Conservation (phyloP, 2,329 filamentous ascomycete genomes). For the Fusarium albosuccineum region DNA sequence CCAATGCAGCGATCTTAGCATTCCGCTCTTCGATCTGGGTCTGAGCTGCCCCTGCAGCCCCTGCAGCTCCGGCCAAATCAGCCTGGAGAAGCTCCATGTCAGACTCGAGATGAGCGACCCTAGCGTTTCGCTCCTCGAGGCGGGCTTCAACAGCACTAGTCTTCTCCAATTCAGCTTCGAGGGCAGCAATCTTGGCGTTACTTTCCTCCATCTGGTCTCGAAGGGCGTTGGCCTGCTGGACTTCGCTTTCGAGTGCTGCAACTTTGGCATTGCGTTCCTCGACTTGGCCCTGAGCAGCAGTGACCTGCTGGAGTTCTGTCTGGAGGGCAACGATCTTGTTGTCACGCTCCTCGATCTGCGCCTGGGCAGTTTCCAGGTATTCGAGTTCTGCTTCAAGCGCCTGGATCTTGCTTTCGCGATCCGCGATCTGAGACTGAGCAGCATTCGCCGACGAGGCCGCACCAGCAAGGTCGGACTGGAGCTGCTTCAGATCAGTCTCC, state of each 20-base stretch:
- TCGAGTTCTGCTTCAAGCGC: constrained; percentile 37
- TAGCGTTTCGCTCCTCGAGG: constrained; percentile 38
- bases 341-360: constrained; percentile 52
- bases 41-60: constrained; percentile 32
- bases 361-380: constrained; percentile 31
- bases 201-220: constrained; percentile 37
- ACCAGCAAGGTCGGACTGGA: constrained; percentile 37
- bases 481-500: constrained; percentile 46
- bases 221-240: constrained; percentile 30
- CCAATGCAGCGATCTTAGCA: constrained; percentile 57
- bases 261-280: constrained; percentile 36
- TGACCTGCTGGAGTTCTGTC: constrained; percentile 41
- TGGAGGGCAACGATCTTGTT: constrained; percentile 58
- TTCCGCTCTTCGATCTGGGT: constrained; percentile 54
- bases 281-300: constrained; percentile 18
- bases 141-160: constrained; percentile 27
- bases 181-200: constrained; percentile 35
- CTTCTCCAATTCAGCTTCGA: constrained; percentile 39
- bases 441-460: constrained; percentile 20
- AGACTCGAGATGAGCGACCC: constrained; percentile 42
- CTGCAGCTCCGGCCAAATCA: constrained; percentile 37
- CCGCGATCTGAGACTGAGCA: constrained; percentile 36
- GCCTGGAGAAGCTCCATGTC: constrained; percentile 52
- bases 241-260: constrained; percentile 27
- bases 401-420: constrained; percentile 39